Conservation (phyloP, 805 yeast species). For the Hanseniaspora taiwanica region DNA sequence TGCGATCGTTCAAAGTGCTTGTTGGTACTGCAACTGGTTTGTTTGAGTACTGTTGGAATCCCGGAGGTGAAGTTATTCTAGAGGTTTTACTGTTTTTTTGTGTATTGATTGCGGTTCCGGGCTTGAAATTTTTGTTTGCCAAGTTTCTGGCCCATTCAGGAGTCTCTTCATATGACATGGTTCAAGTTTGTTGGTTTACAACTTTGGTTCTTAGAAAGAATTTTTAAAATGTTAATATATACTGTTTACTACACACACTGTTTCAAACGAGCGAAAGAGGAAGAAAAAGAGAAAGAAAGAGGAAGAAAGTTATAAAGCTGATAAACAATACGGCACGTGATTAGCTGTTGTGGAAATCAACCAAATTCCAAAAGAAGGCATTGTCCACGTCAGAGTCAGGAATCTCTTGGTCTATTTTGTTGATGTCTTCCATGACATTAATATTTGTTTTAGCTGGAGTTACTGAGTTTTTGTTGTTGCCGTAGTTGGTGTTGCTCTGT, state of each 20-base stretch:
- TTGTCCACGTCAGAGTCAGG: not conserved
- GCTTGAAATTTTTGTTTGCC: slow-evolving; percentile 5
- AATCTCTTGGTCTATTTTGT: not conserved
- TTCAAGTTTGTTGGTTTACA: not conserved
- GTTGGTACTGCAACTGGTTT: slow-evolving; percentile 2
- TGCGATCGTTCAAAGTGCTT: slow-evolving; percentile 2
- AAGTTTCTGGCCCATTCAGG: slow-evolving; percentile 11
- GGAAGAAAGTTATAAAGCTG: not conserved
- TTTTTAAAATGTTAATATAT: too few relatives aligned
- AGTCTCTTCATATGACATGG: slow-evolving; percentile 3
- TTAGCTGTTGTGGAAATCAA: not conserved
- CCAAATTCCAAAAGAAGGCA: not conserved
- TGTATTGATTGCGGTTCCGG: not conserved
- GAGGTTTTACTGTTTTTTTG: slow-evolving; percentile 4
- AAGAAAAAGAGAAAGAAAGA: too few relatives aligned
- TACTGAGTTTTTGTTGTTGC: not conserved
- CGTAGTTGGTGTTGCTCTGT: too few relatives aligned
- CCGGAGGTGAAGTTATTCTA: slow-evolving; percentile 16
- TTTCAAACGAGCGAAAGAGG: too few relatives aligned
- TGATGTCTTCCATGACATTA: not conserved
- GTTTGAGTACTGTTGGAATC: slow-evolving; percentile 8
- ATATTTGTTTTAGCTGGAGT: not conserved
- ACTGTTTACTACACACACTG: too few relatives aligned
- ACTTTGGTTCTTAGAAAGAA: not conserved
- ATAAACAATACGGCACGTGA: not conserved